Base-by-base conservation (phyloP, 148 eudicot species). In the Camellia lanceoleosa region DNA sequence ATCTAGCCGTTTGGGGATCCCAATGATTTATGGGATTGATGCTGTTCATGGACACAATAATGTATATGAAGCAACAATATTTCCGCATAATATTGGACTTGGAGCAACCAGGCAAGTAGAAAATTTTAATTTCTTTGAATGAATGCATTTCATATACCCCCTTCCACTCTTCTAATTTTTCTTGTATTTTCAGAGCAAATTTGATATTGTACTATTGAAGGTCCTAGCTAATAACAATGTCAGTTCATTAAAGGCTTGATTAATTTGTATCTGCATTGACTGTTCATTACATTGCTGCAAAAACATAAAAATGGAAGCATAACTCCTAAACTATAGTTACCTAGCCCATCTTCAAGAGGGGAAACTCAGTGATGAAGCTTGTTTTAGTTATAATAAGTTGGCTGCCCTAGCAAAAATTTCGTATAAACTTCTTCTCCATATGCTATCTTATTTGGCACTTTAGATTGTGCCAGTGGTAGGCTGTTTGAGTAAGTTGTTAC, bases 1-100 rank as follows among this genome's bases (percentile, higher is more conserved):
- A 82, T 86, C 97, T 62, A 90, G 87, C 54, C 92, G 94, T 44
- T 86, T 92, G 18, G 97, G 92, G 58, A 92, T 92, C 62, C 97
- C 97, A 46, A 92, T 91, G 91, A 30, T 30, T 30, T 30, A 30
- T 30, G 38, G 38, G 38, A 30, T 30, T 30, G 38, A 30, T 30
- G 38, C 38, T 30, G 38, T 30, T 30, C 38, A 30, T 30, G 38
- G 38, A 30, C 38, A 30, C 38, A 30, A 30, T 30, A 30, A 30
- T 30, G 38, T 30, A 30, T 30, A 30, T 30, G 38, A 30, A 30
- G 38, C 38, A 1, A 30, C 38, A 30, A 30, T 30, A 30, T 30
- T 30, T 30, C 38, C 38, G 38, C 38, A 30, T 30, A 30, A 88
- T 92, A 60, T 92, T 89, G 83, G 97, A 94, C 38, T 30, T 30